Evolutionary conservation across 75 land plant genomes (phyloP), one percentile per base, ranked within the genome.

Genomic region (Pinus tabuliformis): DNA sequence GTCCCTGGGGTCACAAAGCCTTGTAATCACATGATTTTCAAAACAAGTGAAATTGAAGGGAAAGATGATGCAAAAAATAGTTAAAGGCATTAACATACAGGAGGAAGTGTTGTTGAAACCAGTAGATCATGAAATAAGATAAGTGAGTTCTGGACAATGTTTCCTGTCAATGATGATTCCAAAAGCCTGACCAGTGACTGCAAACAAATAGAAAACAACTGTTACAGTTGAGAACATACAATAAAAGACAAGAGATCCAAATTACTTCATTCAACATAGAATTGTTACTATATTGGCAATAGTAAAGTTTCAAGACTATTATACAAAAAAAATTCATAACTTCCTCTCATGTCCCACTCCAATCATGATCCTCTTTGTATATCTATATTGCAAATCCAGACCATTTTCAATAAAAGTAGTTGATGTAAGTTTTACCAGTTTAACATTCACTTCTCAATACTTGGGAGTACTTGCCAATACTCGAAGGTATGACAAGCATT

Each of bases 81-180:
- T 28, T 22, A 58, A 59, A 70, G 58, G 72, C 42, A 68, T 57
- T 74, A 62, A 54, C 91, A 81, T 92, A 97, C 99, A 70, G 98
- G 90, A 78, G 91, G 75, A 76, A 97, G 89, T 30, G 93, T 90
- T 77, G 96, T 89, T 20, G 95, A 92, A 20, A 97, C 93, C 62
- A 97, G 83, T 58, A 90, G 81, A 72, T 92, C 91, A 56, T 97
- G 94, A 79, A 91, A 97, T 37, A 97, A 84, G 56, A 94, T 57
- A 18, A 97, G 76, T 3, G 94, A 89, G 77, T 88, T 82, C 73
- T 86, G 87, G 15, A 73, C 62, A 45, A 80, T 58, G 59, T 77
- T 89, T 68, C 90, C 88, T 66, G 81, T 86, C 78, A 84, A 83
- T 79, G 83, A 91, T 18, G 99, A 91, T 79, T 91, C 94, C 59